Base-by-base conservation (phyloP, 2,329 filamentous ascomycete genomes). In the Helminthosporium solani region DNA sequence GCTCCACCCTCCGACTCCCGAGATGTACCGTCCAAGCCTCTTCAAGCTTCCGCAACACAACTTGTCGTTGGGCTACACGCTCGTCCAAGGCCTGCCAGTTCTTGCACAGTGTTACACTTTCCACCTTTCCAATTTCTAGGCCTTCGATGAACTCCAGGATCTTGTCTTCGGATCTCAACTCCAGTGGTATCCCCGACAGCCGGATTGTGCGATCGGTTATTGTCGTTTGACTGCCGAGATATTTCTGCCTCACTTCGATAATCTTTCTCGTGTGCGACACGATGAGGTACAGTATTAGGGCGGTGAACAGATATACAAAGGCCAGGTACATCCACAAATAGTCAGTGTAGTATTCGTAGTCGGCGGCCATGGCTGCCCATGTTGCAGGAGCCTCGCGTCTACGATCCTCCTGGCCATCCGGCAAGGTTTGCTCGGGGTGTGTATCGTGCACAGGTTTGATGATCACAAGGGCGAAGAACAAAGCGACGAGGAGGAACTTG, bases 271-370 rank as follows among this genome's bases (percentile, higher is more conserved):
- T 97, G 71, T 96, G 86, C 33, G 80, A 80, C 47, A 92, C 83
- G 60, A 97, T 84, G 57, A 92, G 81, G 66, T 91, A 95, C 11
- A 96, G 75, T 0, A 88, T 87, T 33, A 97, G 73, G 1, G 77
- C 82, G 5, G 87, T 92, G 69, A 97, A 99, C 40, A 97, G 78
- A 73, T 96, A 99, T 1, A 90, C 88, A 60, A 99, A 99, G n/a
- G 88, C 77, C 12, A 96, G 81, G 63, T 97, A 96, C 61, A 92
- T 88, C 90, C 92, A 96, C 1, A 96, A 74, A 60, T 91, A 96
- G 46, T 77, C 75, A 14, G 71, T 75, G 44, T 73, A 71, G 46
- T 69, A 67, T 68, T 68, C 64, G 47, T 67, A 71, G 61, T 66
- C 62, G 16, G 57, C 44, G 9, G 53, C 49, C 20, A 63, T 54